Percentiles rank a stretch among this genome's conserved stretches.
Evolutionary conservation across 768 basidiomycete species (phyloP).

Genomic region (Suillus occidentalis): DNA sequence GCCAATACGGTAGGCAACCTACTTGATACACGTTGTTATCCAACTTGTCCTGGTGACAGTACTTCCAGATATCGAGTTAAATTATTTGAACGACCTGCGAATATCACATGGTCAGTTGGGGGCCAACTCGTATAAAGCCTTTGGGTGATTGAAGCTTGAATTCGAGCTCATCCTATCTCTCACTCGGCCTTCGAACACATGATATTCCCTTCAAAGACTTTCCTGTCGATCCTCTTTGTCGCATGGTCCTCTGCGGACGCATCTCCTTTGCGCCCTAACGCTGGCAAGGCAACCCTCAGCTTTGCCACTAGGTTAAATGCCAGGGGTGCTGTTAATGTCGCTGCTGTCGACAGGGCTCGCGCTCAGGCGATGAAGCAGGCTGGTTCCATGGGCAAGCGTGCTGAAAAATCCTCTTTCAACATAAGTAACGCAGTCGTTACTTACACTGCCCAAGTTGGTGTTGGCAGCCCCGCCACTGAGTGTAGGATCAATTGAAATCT

Average conservation of each 20-base stretch:
- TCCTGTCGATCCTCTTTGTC: conserved; percentile 16
- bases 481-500: conserved; percentile 19
- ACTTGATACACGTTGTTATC: background rate
- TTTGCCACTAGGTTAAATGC: conserved; percentile 17
- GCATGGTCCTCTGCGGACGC: conserved; percentile 14
- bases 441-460: conserved; percentile 31
- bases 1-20: background rate
- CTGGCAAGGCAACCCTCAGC: conserved; percentile 14
- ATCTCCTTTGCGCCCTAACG: conserved; percentile 11
- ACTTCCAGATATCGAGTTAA: background rate
- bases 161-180: conserved; percentile 5
- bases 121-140: conserved; percentile 1
- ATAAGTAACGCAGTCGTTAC: conserved; percentile 21
- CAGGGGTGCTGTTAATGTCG: conserved; percentile 12
- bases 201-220: conserved; percentile 17
- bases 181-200: conserved; percentile 10
- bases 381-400: conserved; percentile 9
- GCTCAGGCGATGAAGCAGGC: conserved; percentile 13
- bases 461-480: conserved; percentile 26
- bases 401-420: background rate
- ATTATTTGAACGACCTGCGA: background rate
- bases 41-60: background rate
- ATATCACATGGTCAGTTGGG: conserved; percentile 1
- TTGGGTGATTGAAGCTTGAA: background rate
- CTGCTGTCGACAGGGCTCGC: conserved; percentile 22